Base-by-base conservation (phyloP, 1,284 basidiomycete species). In the Microbotryum lychnidis-dioicae region DNA sequence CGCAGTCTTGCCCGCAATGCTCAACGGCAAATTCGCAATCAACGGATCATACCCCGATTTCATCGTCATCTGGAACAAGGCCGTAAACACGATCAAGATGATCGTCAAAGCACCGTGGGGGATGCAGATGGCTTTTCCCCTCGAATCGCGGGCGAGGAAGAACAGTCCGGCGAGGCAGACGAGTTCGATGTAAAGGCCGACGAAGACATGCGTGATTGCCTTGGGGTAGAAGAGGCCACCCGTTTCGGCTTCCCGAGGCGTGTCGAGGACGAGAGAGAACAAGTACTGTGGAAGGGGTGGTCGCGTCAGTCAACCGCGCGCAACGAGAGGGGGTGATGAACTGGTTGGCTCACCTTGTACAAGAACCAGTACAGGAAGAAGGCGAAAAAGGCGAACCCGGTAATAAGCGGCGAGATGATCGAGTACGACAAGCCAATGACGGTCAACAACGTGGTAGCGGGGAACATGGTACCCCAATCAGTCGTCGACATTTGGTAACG, bases 211-310 rank as follows among this genome's bases (percentile, higher is more conserved):
- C 58, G 87, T 84, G 50, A 98, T 84, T 1, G 96, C 94, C 76
- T 87, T 90, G 51, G 92, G 92, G 80, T 94, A 97, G 81, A 97
- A 97, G 54, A 89, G 76, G 0, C 94, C 94, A 31, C 91, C 93
- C 0, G 94, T 97, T 69, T 99, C 94, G 56, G 77, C 79, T 4
- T 81, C 77, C 0, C 82, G 76, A 18, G 85, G 84, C 73, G 88
- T 86, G 67, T 91, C 87, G 72, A 73, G 74, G 47, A 86, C 83
- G 71, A 73, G 76, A 56, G 75, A 72, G 71, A 77, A 77, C 50
- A 75, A 70, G 70, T 78, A 77, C 72, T 76, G 57, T 14, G 47
- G 18, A 2, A 31, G 6, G 65, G 64, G 6, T 21, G 6, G 18
- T 45, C 6, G 18, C 44, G 12, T 54, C 12, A 52, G 55, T 12